Conservation (phyloP, 805 yeast genomes). For the Vanderwaltozyma polyspora region DNA sequence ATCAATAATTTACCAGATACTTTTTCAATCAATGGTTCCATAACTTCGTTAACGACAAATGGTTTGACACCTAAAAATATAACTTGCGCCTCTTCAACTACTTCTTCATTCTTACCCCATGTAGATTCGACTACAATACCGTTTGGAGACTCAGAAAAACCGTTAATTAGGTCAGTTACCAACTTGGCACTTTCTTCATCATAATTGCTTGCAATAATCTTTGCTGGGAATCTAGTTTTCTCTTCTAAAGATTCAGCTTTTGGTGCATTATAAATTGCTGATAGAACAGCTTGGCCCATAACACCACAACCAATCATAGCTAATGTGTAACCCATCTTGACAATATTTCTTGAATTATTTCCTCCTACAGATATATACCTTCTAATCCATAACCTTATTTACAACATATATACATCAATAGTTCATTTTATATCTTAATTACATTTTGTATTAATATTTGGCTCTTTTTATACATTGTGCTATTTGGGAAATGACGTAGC, state of each 20-base stretch:
- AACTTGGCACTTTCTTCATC: conserved; percentile 32
- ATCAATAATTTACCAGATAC: conserved; percentile 51
- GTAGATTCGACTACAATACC: conserved; percentile 44
- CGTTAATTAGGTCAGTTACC: conserved; percentile 38
- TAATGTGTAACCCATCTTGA: conserved; percentile 40
- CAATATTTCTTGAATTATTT: neutral
- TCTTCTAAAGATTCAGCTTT: conserved; percentile 17
- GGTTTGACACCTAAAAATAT: conserved; percentile 86
- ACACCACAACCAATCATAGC: conserved; percentile 88
- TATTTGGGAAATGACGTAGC: no score
- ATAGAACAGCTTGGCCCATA: conserved; percentile 86
- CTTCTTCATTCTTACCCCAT: conserved; percentile 42
- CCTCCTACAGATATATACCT: neutral
- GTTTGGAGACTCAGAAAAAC: conserved; percentile 32
- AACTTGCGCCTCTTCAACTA: conserved; percentile 55
- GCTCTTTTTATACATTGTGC: no score
- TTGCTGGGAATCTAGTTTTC: conserved; percentile 44
- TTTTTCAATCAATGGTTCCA: conserved; percentile 37
- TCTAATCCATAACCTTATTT: no score
- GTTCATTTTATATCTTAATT: no score
- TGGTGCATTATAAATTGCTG: conserved; percentile 40
- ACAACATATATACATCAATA: no score
- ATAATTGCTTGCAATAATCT: conserved; percentile 66
- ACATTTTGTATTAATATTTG: no score
- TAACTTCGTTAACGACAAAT: conserved; percentile 52